Base-by-base conservation (phyloP, 2,329 filamentous ascomycete species). In the Cercospora canescens region DNA sequence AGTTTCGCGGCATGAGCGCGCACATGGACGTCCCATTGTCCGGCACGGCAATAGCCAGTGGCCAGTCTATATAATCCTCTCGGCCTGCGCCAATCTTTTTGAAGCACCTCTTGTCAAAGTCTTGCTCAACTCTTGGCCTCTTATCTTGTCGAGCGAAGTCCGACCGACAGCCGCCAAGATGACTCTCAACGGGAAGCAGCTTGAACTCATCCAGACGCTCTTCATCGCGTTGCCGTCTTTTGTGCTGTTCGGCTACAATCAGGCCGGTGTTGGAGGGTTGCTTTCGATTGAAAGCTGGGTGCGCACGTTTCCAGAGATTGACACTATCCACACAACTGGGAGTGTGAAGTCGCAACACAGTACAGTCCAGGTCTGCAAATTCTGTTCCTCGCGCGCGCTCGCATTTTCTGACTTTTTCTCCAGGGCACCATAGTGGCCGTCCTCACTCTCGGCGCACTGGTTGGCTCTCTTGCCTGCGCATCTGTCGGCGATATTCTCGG, bases 241-340 rank as follows among this genome's bases (percentile, higher is more conserved):
- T 66, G 79, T 84, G 62, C 76, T 83, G 56, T 85, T 83, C 69
- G 83, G 84, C 60, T 86, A 85, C 77, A 85, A 85, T 71, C 82
- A 85, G 70, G 81, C 81, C 57, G 81, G 81, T 55, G 78, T 82
- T n/a, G 83, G 83, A 52, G 82, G 83, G 14, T 76, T 85, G n/a
- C 71, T 81, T 65, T 76, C 81, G 63, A 73, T 79, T 1, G 64
- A 69, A 8, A 76, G 77, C 65, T 81, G 78, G 78, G 76, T 78
- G 52, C 74, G 79, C 64, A 78, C 79, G 64, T 85, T 86, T 68
- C 84, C 84, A 1, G 71, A 79, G 60, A 84, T 85, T 70, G 79
- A 86, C 72, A 85, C 83, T 0, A 77, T 80, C 1, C 63, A 71
- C 45, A 69, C 65, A 18, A 75, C 69, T 1, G 83, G 82, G 2